Evolutionary conservation across 2,329 filamentous ascomycete species (phyloP).

Genomic region (Tolypocladium guangdongense): DNA sequence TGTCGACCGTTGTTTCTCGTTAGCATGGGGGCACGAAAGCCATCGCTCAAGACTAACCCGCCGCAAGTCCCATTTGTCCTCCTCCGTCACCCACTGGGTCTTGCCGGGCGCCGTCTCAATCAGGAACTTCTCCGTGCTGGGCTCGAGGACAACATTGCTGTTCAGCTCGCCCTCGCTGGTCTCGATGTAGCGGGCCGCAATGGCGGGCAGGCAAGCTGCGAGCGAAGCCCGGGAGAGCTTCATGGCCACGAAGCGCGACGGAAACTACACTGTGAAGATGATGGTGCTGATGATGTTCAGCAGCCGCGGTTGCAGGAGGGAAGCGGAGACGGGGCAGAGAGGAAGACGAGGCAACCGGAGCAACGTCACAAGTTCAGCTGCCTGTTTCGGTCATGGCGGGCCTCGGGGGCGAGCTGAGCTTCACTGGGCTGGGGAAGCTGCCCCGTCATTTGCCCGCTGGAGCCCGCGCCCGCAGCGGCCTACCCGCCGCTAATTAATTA

Average conservation of each 20-base stretch:
- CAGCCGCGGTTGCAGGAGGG: not conserved
- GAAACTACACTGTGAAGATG: not conserved
- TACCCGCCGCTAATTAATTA: not conserved
- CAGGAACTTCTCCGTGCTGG: slow-evolving; percentile 41
- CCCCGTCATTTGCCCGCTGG: not conserved
- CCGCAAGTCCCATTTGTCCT: slow-evolving; percentile 87
- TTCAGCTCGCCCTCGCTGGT: slow-evolving; percentile 30
- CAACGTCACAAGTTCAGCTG: not conserved
- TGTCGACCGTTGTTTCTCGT: slow-evolving; percentile 28
- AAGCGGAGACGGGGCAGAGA: not conserved
- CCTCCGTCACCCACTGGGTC: slow-evolving; percentile 80
- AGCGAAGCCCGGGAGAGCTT: slow-evolving; percentile 42
- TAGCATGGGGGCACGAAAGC: not conserved
- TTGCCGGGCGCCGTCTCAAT: slow-evolving; percentile 79
- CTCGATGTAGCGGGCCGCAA: slow-evolving; percentile 47
- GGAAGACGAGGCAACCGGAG: not conserved
- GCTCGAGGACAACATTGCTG: slow-evolving; percentile 34
- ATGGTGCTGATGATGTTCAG: not conserved
- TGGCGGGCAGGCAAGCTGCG: slow-evolving; percentile 42
- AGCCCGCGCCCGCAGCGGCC: not conserved
- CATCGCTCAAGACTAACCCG: slow-evolving; percentile 37
- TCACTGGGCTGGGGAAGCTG: too few species aligned
- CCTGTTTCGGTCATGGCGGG: not conserved
- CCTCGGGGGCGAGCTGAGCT: not conserved
- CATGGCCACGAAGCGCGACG: slow-evolving; percentile 23